These are phyloP conservation scores for Candida berthetii DNA, from an alignment of 805 yeast genomes.

Conservation along the genomic window DNA sequence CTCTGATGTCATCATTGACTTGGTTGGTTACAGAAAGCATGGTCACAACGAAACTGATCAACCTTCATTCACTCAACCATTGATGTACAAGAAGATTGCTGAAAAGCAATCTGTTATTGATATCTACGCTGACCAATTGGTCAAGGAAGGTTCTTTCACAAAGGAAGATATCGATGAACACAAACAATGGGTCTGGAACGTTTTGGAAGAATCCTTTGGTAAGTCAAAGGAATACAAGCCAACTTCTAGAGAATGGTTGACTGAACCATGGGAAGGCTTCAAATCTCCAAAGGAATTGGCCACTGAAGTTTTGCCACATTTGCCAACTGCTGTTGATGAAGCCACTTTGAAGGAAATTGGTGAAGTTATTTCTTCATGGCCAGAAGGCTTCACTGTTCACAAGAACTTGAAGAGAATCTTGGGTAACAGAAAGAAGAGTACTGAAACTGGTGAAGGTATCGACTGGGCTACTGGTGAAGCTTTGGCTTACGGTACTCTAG, in stretches of 20 bases:
- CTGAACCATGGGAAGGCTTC: slow-evolving; percentile 98
- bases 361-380: slow-evolving; percentile 71
- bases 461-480: slow-evolving; percentile 99
- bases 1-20: slow-evolving; percentile 92
- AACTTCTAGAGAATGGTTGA: slow-evolving; percentile 93
- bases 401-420: slow-evolving; percentile 94
- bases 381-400: slow-evolving; percentile 84
- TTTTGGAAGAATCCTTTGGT: slow-evolving; percentile 82
- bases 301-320: slow-evolving; percentile 90
- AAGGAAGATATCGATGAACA: slow-evolving; percentile 90
- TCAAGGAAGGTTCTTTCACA: slow-evolving; percentile 85
- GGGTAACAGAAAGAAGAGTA: slow-evolving; percentile 77
- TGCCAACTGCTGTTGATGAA: slow-evolving; percentile 87
- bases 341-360: slow-evolving; percentile 74
- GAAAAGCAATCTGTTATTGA: slow-evolving; percentile 87
- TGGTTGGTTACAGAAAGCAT: slow-evolving; percentile 96
- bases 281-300: slow-evolving; percentile 97
- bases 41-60: slow-evolving; percentile 99
- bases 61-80: slow-evolving; percentile 97
- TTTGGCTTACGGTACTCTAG: slow-evolving; percentile 90
- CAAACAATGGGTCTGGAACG: slow-evolving; percentile 96
- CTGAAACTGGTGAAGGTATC: slow-evolving; percentile 86
- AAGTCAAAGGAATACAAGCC: slow-evolving; percentile 89
- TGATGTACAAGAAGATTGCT: slow-evolving; percentile 90
- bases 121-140: slow-evolving; percentile 71